Base-by-base conservation (phyloP, 768 basidiomycete species). In the Coprinopsis sp. region DNA sequence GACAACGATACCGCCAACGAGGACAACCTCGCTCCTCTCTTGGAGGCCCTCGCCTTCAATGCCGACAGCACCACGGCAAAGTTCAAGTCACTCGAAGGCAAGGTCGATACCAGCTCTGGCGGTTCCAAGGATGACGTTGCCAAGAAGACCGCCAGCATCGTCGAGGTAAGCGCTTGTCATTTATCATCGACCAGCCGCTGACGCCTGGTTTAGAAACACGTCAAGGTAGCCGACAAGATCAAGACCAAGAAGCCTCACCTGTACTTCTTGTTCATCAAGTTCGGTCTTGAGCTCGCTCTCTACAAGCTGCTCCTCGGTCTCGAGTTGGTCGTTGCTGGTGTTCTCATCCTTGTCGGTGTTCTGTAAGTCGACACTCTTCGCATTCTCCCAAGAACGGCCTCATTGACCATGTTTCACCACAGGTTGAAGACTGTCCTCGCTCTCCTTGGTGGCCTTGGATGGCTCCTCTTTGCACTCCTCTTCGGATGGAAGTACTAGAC, bases 111-210 rank as follows among this genome's bases (percentile, higher is more conserved):
- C n/a, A 39, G 22, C n/a, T 13, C 29, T 23, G 45, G 52, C 41
- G 37, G 46, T 24, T 36, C 34, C 37, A 44, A 51, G 36, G 30
- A 54, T 10, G 50, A 59, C 42, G 58, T 62, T 23, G 51, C 51
- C 12, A 29, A 41, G 21, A 34, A 33, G 28, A 23, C 48, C 24
- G 37, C 46, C n/a, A 36, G 11, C 22, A 29, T 51, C 19, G 39
- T 33, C 18, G 16, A 28, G 10, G 43, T 50, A 3, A 37, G 49
- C 39, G 30, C 24, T 6, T 43, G 13, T n/a, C n/a, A n/a, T n/a
- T n/a, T n/a, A 29, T 19, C 24, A 19, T 2, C 41, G 16, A 33
- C 5, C 22, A 38, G 14, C 23, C 5, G 25, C 29, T 25, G 18
- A 50, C 33, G 37, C 18, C 23, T 28, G 11, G 16, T 22, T 40